A percentile compares a stretch with the other conserved stretches of the same genome.
phyloP scores from a whole-genome alignment of 2,329 filamentous ascomycete species.

The Chlorencoelia australis region DNA sequence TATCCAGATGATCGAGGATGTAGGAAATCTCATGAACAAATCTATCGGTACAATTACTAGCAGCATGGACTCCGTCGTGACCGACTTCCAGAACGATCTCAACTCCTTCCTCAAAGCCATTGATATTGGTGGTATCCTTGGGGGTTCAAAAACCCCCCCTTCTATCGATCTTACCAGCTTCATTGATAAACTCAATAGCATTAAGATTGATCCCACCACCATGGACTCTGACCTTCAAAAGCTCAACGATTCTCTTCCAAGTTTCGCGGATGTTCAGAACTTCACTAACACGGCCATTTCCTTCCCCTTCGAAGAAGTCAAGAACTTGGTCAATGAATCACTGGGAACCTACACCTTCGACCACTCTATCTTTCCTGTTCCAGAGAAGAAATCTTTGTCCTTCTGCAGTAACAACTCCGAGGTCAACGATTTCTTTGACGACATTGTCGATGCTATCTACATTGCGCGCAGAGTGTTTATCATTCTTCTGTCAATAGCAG shows the following conservation, averaged over 20 bases:
- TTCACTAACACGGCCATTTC: constrained; percentile 65
- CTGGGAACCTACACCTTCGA: constrained; percentile 72
- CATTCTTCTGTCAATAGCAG: constrained; percentile 60
- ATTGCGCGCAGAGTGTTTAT: constrained; percentile 67
- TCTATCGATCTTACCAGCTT: constrained; percentile 55
- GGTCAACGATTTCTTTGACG: constrained; percentile 75
- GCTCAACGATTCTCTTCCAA: constrained; percentile 71
- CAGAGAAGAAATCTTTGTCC: constrained; percentile 67
- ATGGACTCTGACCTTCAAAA: constrained; percentile 60
- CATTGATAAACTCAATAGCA: constrained; percentile 55
- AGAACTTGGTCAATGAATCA: constrained; percentile 58
- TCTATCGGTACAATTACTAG: constrained; percentile 35
- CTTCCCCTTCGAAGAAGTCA: constrained; percentile 73
- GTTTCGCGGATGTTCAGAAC: constrained; percentile 75
- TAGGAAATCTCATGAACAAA: constrained; percentile 50
- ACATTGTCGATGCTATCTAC: constrained; percentile 54
- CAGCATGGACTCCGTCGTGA: constrained; percentile 38
- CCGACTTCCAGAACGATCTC: constrained; percentile 46
- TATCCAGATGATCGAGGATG: constrained; percentile 49
- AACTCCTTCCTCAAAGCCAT: constrained; percentile 46
- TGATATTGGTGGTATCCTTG: constrained; percentile 36
- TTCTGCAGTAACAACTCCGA: constrained; percentile 84
- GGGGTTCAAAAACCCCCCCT: constrained; percentile 33
- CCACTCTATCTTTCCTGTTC: constrained; percentile 67
- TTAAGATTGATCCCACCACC: constrained; percentile 56